Evolutionary conservation across 1,284 basidiomycete species (phyloP).

Genomic region (Grifola frondosa): DNA sequence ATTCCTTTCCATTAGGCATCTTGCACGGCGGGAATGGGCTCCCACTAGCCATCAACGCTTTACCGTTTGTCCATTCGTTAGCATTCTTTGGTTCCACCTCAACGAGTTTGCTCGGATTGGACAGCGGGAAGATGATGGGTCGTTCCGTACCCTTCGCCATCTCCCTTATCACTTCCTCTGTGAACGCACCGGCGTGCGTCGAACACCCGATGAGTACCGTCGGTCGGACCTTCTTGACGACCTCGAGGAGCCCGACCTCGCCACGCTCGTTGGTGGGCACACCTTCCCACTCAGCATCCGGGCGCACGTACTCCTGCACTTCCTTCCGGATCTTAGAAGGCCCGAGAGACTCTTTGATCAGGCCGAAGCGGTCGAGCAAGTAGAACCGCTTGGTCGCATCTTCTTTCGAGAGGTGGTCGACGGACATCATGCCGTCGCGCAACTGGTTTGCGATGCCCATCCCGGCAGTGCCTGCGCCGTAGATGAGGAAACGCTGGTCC

Average conservation of each 20-base stretch:
- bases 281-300: slow-evolving; percentile 49
- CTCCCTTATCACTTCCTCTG: slow-evolving; percentile 67
- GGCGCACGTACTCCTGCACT: slow-evolving; percentile 53
- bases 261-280: slow-evolving; percentile 38
- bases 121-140: slow-evolving; percentile 81
- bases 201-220: slow-evolving; percentile 83
- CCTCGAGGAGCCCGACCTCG: slow-evolving; percentile 59
- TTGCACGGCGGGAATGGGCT: slow-evolving; percentile 77
- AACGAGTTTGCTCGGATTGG: slow-evolving; percentile 75
- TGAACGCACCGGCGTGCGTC: slow-evolving; percentile 81
- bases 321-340: slow-evolving; percentile 49
- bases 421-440: slow-evolving; percentile 70
- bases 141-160: slow-evolving; percentile 68
- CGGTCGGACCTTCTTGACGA: slow-evolving; percentile 64
- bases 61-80: slow-evolving; percentile 74
- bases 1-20: slow-evolving; percentile 64
- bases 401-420: slow-evolving; percentile 53
- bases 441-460: slow-evolving; percentile 74
- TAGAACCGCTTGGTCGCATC: slow-evolving; percentile 69
- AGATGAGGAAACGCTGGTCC: slow-evolving; percentile 77
- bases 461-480: slow-evolving; percentile 81
- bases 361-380: slow-evolving; percentile 60
- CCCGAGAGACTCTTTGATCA: slow-evolving; percentile 51
- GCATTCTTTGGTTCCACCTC: slow-evolving; percentile 76
- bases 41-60: slow-evolving; percentile 79